Percentiles rank a stretch among this genome's conserved stretches.
Evolutionary conservation across 306 rosid genomes (phyloP).

Genomic region (Quercus agrifolia): DNA sequence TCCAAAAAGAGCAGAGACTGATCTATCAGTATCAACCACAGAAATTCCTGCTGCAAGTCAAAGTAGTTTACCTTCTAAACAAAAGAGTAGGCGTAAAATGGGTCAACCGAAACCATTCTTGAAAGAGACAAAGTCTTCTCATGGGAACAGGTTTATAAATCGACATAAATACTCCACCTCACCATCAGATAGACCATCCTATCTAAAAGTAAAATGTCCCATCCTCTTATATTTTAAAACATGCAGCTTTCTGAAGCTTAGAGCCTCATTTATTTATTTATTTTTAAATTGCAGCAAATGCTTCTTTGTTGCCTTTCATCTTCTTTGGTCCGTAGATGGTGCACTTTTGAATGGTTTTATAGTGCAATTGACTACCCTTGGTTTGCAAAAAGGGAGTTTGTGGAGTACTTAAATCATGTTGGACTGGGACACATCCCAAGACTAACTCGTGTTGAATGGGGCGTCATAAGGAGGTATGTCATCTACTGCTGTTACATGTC

Average conservation of each 20-base stretch:
- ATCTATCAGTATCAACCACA: slow-evolving; percentile 29
- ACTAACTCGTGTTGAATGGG: slow-evolving; percentile 91
- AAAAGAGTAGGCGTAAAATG: slow-evolving; percentile 61
- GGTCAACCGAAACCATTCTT: slow-evolving; percentile 31
- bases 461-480: slow-evolving; percentile 76
- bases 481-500: slow-evolving; percentile 7
- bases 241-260: slow-evolving; percentile 4
- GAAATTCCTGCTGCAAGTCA: slow-evolving; percentile 44
- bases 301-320: slow-evolving; percentile 74
- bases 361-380: slow-evolving; percentile 95
- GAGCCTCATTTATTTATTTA: slow-evolving; percentile 13
- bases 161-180: slow-evolving; percentile 40
- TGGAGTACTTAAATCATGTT: slow-evolving; percentile 93
- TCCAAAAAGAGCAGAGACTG: slow-evolving; percentile 33
- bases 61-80: slow-evolving; percentile 46
- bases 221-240: slow-evolving; percentile 3
- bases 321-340: slow-evolving; percentile 67
- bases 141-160: slow-evolving; percentile 37
- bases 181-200: slow-evolving; percentile 19
- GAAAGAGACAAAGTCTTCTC: slow-evolving; percentile 37
- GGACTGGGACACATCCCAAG: slow-evolving; percentile 84
- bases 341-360: slow-evolving; percentile 90
- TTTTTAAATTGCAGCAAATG: slow-evolving; percentile 58
- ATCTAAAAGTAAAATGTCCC: slow-evolving; percentile 39
- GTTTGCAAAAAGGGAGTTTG: slow-evolving; percentile 89